Percentiles rank a stretch among this genome's conserved stretches.
These are phyloP conservation scores for Crotalaria pallida DNA, from an alignment of 306 rosid genomes.

Conservation along the genomic window DNA sequence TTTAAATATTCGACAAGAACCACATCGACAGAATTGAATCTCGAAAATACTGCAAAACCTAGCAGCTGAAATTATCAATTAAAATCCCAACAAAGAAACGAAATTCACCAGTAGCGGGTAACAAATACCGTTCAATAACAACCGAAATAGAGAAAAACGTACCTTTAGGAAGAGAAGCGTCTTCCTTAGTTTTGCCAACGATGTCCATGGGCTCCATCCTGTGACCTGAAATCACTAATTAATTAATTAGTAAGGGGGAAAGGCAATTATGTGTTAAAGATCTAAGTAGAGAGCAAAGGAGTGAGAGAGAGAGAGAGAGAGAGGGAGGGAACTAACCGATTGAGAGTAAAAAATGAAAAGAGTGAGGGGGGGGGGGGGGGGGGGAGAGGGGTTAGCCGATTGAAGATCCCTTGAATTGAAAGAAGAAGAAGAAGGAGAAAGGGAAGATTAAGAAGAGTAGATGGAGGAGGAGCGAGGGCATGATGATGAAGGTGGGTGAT, in stretches of 20 bases:
- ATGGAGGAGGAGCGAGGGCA: conserved; percentile 30
- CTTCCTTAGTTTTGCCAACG: conserved; percentile 81
- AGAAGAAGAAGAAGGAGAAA: conserved; percentile 7
- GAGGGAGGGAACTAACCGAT: conserved; percentile 40
- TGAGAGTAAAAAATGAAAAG: background rate
- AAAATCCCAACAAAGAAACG: background rate
- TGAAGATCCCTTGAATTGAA: conserved; percentile 43
- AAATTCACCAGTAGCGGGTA: background rate
- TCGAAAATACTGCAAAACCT: background rate
- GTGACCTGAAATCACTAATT: background rate
- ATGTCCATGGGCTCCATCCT: conserved; percentile 88
- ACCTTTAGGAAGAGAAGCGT: conserved; percentile 90
- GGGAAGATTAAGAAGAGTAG: background rate
- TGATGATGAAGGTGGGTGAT: conserved; percentile 31
- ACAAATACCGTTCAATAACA: background rate
- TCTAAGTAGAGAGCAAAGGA: conserved; percentile 1
- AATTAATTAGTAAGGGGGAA: background rate
- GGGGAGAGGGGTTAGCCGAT: conserved; percentile 30
- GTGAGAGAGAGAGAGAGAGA: background rate
- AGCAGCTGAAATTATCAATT: background rate
- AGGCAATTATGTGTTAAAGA: background rate
- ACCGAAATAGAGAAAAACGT: background rate
- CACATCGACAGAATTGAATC: background rate
- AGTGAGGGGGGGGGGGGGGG: too few relatives aligned
- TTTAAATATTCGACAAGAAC: background rate